Evolutionary conservation across 148 eudicot species (phyloP), one percentile per base, ranked within the genome.

Genomic region (Vaccinium darrowii): DNA sequence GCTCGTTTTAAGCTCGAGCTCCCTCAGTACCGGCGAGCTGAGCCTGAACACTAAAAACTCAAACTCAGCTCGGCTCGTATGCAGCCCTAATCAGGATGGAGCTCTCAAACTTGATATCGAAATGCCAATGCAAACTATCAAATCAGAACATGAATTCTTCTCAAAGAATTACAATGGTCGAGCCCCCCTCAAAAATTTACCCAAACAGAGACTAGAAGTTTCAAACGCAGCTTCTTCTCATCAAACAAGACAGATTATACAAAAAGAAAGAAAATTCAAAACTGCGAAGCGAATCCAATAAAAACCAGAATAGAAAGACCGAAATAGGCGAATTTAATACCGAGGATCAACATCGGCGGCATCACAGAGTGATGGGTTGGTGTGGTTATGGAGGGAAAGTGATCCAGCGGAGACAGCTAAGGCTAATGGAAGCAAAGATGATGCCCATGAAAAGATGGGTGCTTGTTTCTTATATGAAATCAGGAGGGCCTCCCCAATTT

Each of bases 391-490:
- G 5, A 92, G 43, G 54, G 85, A 33, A 85, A 92, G 82, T 36
- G 94, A 91, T 13, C 90, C 94, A 39, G 92, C 92, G 14, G 91
- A 92, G 83, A 79, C 80, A 1, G 89, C 87, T 18, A 91, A 12
- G 23, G 89, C 85, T 25, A 94, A 36, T 53, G 95, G 98, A 30
- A 94, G 81, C 83, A 92, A 86, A 88, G 89, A 84, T 13, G 87
- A 73, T 47, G 84, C 86, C 94, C 92, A 92, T 83, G 87, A 87
- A 52, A 27, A 63, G 82, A 84, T 75, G 63, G 91, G 88, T 57
- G 79, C 30, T 13, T 78, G 83, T n/a, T 81, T 76, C 72, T 69
- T 69, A 1, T 80, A 73, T 65, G 89, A 63, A 67, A 33, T 83
- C 36, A 83, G 58, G 12, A 27, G 74, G 75, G 43, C 75, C 54